phyloP scores from a whole-genome alignment of 1,139 yeast species.

The Lodderomyces elongisporus region DNA sequence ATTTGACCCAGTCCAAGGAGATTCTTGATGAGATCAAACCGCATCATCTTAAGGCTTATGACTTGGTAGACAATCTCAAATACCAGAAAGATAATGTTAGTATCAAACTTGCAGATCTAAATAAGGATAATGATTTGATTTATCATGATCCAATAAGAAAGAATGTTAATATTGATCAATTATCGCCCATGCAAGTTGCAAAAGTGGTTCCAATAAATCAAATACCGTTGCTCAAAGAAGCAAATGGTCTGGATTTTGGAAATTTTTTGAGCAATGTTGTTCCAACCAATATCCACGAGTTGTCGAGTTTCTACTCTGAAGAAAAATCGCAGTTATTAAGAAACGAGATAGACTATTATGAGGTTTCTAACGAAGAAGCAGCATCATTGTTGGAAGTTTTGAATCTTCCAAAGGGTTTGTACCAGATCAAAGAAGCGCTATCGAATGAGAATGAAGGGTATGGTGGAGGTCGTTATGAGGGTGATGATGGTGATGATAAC shows the following conservation, averaged over 20 bases:
- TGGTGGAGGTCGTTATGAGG: too few species aligned
- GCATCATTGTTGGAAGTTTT: conserved; percentile 74
- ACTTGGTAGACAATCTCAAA: conserved; percentile 39
- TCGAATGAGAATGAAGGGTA: neutral
- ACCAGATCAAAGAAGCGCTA: conserved; percentile 41
- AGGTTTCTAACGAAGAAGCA: conserved; percentile 75
- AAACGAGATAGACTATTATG: conserved; percentile 67
- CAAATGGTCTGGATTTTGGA: conserved; percentile 53
- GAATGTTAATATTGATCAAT: conserved; percentile 48
- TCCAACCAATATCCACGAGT: conserved; percentile 83
- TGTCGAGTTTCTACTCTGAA: conserved; percentile 82
- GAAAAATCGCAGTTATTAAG: conserved; percentile 78
- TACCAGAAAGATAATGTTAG: conserved; percentile 42
- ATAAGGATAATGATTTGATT: conserved; percentile 84
- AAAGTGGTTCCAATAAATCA: conserved; percentile 53
- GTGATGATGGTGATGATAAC: too few species aligned
- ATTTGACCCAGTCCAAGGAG: conserved; percentile 49
- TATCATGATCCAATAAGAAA: conserved; percentile 76
- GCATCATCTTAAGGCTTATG: conserved; percentile 28
- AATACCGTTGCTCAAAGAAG: conserved; percentile 28
- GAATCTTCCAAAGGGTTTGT: conserved; percentile 65
- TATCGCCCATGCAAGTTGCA: conserved; percentile 74
- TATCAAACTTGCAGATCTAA: conserved; percentile 45
- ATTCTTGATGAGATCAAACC: conserved; percentile 26
- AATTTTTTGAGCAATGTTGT: conserved; percentile 71